Evolutionary conservation across 768 basidiomycete species (phyloP).

Genomic region (Harrya chromipes): DNA sequence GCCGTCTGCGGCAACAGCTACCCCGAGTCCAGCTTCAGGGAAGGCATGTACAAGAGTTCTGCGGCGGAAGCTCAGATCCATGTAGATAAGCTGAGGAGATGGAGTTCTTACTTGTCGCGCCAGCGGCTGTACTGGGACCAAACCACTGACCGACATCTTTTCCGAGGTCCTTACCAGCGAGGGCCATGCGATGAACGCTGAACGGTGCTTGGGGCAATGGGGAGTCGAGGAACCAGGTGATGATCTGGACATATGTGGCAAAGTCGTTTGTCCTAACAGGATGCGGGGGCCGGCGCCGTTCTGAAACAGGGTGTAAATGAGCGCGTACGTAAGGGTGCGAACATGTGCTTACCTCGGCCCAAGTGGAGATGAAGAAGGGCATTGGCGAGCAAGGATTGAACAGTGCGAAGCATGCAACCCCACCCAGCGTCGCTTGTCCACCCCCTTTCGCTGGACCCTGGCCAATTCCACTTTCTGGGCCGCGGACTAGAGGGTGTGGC

Average conservation of each 20-base stretch:
- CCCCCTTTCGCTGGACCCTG: constrained; percentile 62
- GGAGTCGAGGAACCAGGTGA: constrained; percentile 95
- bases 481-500: constrained; percentile 42
- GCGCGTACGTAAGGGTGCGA: neutral
- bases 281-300: constrained; percentile 78
- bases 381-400: constrained; percentile 80
- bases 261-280: constrained; percentile 61
- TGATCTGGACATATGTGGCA: constrained; percentile 84
- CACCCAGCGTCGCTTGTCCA: constrained; percentile 86
- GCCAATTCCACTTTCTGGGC: constrained; percentile 61
- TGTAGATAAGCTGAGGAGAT: neutral
- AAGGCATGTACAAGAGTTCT: constrained; percentile 78
- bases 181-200: constrained; percentile 93
- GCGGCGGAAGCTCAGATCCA: constrained; percentile 6
- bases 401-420: constrained; percentile 91
- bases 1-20: constrained; percentile 79
- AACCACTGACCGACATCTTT: constrained; percentile 98
- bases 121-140: constrained; percentile 95
- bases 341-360: constrained; percentile 53
- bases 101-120: constrained; percentile 70
- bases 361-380: constrained; percentile 74
- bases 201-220: constrained; percentile 85
- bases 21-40: constrained; percentile 76
- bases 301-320: constrained; percentile 37
- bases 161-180: constrained; percentile 91